Evolutionary conservation across 345 rosid species (phyloP).

Genomic region (Alliaria petiolata): DNA sequence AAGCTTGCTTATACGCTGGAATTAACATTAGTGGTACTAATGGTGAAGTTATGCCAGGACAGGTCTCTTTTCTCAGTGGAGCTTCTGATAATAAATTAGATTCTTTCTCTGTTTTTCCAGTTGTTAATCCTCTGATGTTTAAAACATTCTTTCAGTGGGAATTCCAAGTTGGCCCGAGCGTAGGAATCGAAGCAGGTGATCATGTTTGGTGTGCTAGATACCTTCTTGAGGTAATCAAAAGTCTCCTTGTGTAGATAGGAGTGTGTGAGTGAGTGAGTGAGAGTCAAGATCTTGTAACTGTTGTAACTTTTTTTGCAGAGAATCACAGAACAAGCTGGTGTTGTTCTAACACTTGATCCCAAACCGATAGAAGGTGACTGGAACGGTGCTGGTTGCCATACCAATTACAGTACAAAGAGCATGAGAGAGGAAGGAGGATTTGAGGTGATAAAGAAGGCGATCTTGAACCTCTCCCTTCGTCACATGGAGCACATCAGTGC

Average conservation of each 20-base stretch:
- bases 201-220: conserved; percentile 95
- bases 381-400: conserved; percentile 99
- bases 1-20: conserved; percentile 96
- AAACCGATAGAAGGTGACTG: conserved; percentile 97
- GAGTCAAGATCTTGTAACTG: not conserved
- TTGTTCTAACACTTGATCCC: conserved; percentile 87
- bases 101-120: not conserved
- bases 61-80: conserved; percentile 41
- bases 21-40: conserved; percentile 92
- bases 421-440: conserved; percentile 96
- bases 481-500: conserved; percentile 88
- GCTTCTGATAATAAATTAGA: not conserved
- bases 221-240: conserved; percentile 80
- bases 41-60: conserved; percentile 99
- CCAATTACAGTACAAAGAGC: conserved; percentile 92
- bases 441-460: conserved; percentile 87
- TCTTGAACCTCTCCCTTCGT: conserved; percentile 83
- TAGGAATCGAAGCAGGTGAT: conserved; percentile 94
- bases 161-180: conserved; percentile 96
- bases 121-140: not conserved
- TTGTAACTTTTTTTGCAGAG: conserved; percentile 51
- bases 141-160: conserved; percentile 67
- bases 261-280: not conserved
- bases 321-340: conserved; percentile 97
- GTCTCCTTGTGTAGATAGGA: not conserved